Evolutionary conservation across 2,329 filamentous ascomycete genomes (phyloP).

Genomic region (Paecilomyces formosus): DNA sequence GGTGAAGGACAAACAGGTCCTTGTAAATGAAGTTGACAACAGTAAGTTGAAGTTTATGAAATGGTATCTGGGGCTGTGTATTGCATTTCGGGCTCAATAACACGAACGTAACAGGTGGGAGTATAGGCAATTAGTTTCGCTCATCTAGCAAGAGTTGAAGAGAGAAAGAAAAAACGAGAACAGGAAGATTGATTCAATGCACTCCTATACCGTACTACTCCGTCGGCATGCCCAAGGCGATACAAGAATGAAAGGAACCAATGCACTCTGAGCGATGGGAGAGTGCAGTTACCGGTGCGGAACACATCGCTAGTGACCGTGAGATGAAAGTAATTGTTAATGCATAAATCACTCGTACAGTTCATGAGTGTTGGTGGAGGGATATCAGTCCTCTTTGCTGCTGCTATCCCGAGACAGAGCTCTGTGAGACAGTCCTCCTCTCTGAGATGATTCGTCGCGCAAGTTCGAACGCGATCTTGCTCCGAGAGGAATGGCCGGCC

Average conservation of each 20-base stretch:
- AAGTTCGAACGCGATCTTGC: slow-evolving; percentile 3
- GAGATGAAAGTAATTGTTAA: background rate
- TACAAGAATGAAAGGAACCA: background rate
- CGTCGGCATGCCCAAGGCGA: background rate
- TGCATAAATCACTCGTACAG: background rate
- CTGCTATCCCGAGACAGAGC: background rate
- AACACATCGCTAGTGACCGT: background rate
- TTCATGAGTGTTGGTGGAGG: background rate
- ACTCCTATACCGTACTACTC: background rate
- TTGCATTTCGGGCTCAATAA: background rate
- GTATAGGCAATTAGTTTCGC: background rate
- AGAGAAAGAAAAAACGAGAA: background rate
- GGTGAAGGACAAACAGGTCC: background rate
- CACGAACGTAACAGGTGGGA: background rate
- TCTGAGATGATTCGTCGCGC: background rate
- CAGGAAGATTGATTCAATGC: background rate
- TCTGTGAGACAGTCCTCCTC: background rate
- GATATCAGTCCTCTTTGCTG: background rate
- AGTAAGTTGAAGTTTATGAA: background rate
- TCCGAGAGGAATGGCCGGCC: slow-evolving; percentile 11
- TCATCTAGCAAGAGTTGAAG: background rate
- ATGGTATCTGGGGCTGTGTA: background rate
- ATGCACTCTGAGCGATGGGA: background rate
- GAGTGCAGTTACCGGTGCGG: background rate
- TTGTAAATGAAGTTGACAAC: background rate